These are phyloP conservation scores for Boletus pseudopeckii DNA, from an alignment of 768 basidiomycete genomes.

Conservation along the genomic window DNA sequence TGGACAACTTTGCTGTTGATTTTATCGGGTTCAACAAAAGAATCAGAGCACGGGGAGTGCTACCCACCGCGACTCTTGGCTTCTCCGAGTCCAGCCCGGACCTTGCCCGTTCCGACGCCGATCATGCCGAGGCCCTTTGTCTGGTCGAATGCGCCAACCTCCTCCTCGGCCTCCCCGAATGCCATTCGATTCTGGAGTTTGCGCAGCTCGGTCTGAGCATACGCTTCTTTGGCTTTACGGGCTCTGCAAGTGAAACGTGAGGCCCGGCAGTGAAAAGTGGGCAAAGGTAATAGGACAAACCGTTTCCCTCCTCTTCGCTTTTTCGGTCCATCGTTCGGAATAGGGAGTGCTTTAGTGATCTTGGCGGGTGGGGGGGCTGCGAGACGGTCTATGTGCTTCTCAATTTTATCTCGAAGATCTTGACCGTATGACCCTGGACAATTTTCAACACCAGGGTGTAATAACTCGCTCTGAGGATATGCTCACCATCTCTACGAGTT, in stretches of 20 bases:
- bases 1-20: conserved; percentile 85
- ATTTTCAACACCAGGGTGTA: neutral
- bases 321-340: conserved; percentile 93
- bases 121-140: conserved; percentile 99
- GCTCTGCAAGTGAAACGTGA: conserved; percentile 50
- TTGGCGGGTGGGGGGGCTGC: conserved; percentile 94
- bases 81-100: conserved; percentile 84
- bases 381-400: conserved; percentile 86
- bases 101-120: conserved; percentile 80
- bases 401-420: conserved; percentile 80
- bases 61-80: conserved; percentile 83
- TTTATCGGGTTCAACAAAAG: neutral
- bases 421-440: conserved; percentile 72
- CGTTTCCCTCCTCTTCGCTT: conserved; percentile 95
- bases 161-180: conserved; percentile 94
- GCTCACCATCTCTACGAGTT: conserved; percentile 70
- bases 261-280: neutral
- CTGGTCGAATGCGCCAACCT: conserved; percentile 94
- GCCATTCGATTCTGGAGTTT: conserved; percentile 97
- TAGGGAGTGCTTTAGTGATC: conserved; percentile 87
- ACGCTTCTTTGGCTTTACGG: conserved; percentile 97
- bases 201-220: conserved; percentile 92
- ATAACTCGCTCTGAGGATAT: neutral
- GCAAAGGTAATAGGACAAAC: conserved; percentile 39
- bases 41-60: neutral